Evolutionary conservation across 768 basidiomycete genomes (phyloP).

Genomic region (Porphyrellus cyaneotinctus): DNA sequence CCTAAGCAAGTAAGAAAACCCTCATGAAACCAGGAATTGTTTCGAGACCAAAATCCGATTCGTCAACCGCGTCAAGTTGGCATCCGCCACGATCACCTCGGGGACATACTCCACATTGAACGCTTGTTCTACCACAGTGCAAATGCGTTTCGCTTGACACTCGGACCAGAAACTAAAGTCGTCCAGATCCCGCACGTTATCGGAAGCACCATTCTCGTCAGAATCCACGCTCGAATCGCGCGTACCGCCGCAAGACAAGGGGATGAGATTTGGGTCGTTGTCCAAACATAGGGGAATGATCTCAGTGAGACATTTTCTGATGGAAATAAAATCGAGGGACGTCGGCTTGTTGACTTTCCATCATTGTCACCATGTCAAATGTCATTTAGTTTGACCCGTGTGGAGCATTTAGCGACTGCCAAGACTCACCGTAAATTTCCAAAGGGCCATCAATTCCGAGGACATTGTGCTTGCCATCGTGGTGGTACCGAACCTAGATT

Average conservation of each 20-base stretch:
- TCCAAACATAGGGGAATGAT: conserved; percentile 87
- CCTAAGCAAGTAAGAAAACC: not conserved
- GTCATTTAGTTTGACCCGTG: not conserved
- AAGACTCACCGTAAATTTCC: conserved; percentile 76
- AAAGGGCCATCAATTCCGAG: conserved; percentile 81
- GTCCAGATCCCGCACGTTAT: conserved; percentile 66
- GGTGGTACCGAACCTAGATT: conserved; percentile 79
- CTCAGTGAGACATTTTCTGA: conserved; percentile 63
- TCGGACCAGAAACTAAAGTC: conserved; percentile 95
- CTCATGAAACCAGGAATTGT: conserved; percentile 41
- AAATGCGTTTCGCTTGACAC: conserved; percentile 86
- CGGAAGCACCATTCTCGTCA: conserved; percentile 7
- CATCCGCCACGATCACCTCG: conserved; percentile 91
- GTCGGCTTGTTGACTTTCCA: conserved; percentile 64
- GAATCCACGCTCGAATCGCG: conserved; percentile 16
- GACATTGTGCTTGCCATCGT: conserved; percentile 97
- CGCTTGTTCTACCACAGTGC: conserved; percentile 67
- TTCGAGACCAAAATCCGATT: conserved; percentile 80
- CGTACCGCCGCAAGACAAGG: conserved; percentile 54
- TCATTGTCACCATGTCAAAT: not conserved
- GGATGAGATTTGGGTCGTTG: conserved; percentile 77
- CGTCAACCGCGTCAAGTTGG: conserved; percentile 82
- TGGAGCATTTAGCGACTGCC: not conserved
- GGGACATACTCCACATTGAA: conserved; percentile 87
- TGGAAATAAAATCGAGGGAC: conserved; percentile 57